phyloP scores from a whole-genome alignment of 2,329 filamentous ascomycete genomes.

The Aspergillus pseudoviridinutans region DNA sequence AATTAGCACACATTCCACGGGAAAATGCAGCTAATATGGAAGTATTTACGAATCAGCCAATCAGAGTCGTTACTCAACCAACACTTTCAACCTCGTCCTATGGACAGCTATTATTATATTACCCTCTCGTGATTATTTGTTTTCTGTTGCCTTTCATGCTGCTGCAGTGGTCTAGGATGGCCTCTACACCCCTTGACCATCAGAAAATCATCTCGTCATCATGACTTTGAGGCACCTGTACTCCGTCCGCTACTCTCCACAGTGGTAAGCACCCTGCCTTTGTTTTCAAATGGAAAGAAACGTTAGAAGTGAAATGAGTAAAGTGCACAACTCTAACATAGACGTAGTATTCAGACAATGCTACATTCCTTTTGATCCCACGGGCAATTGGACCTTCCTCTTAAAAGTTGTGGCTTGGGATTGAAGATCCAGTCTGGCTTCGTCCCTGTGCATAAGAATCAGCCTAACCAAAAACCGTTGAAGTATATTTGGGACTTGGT shows the following conservation, averaged over 20 bases:
- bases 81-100: background rate
- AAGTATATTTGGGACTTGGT: constrained; percentile 9
- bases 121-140: background rate
- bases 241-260: background rate
- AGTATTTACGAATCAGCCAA: background rate
- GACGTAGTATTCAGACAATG: too few relatives aligned
- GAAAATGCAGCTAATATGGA: background rate
- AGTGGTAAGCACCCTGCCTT: background rate
- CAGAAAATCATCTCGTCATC: background rate
- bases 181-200: background rate
- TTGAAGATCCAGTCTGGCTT: constrained; percentile 4
- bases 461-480: constrained; percentile 17
- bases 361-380: background rate
- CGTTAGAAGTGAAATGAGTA: too few relatives aligned
- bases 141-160: background rate
- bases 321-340: too few relatives aligned
- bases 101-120: background rate
- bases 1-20: background rate
- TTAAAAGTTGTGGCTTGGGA: constrained; percentile 3
- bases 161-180: background rate
- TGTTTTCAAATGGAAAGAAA: background rate
- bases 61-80: background rate
- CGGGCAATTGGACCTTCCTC: background rate
- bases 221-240: background rate
- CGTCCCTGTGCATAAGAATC: background rate